Conservation (phyloP, 2,329 filamentous ascomycete genomes). For the Phoma sp. region DNA sequence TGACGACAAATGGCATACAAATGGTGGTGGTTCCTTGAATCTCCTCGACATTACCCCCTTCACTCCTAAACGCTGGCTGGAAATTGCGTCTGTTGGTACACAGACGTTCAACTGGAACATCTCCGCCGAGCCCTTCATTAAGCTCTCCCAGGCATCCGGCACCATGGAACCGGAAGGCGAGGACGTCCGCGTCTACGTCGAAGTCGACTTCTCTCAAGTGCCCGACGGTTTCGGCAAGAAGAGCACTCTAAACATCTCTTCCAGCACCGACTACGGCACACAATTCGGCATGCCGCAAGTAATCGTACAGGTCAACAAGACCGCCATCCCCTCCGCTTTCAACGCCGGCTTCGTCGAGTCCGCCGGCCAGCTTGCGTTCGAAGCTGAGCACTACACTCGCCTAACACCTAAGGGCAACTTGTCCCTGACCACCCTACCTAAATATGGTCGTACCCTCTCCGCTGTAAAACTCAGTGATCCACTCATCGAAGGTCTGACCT, state of each 20-base stretch:
- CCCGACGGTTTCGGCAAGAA: constrained; percentile 35
- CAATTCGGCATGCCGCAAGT: constrained; percentile 41
- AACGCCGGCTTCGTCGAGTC: constrained; percentile 47
- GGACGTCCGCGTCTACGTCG: constrained; percentile 48
- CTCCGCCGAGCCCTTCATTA: constrained; percentile 47
- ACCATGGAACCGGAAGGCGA: constrained; percentile 39
- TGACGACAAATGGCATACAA: constrained; percentile 67
- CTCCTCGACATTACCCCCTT: constrained; percentile 44
- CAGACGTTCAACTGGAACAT: constrained; percentile 46
- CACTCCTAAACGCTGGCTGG: constrained; percentile 46
- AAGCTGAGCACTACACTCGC: constrained; percentile 50
- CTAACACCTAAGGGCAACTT: constrained; percentile 35
- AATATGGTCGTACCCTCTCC: constrained; percentile 48
- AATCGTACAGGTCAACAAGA: constrained; percentile 46
- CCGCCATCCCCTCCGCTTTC: constrained; percentile 41
- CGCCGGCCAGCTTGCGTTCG: constrained; percentile 44
- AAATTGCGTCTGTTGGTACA: constrained; percentile 47
- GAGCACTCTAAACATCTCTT: constrained; percentile 44
- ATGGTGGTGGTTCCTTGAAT: constrained; percentile 50
- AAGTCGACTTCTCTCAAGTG: constrained; percentile 46
- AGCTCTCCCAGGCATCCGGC: constrained; percentile 42
- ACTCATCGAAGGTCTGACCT: constrained; percentile 37
- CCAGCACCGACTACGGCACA: constrained; percentile 49
- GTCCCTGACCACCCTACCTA: constrained; percentile 39
- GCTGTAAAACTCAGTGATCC: constrained; percentile 41